Percentiles rank a stretch among this genome's conserved stretches.
Conservation (phyloP, 2,329 filamentous ascomycete species). For the Botrytis pseudocinerea region DNA sequence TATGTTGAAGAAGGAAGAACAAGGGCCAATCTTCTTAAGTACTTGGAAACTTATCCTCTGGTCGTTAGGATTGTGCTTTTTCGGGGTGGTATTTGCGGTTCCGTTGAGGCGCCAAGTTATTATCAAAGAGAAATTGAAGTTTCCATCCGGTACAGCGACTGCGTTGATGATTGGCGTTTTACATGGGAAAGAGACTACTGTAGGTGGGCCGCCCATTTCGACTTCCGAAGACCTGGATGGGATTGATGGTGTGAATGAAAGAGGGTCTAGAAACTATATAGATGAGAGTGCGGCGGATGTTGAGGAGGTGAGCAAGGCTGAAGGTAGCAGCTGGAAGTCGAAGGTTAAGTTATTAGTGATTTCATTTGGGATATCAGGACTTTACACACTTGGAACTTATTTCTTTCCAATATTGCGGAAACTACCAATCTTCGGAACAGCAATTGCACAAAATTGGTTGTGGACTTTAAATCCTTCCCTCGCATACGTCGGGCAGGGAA, state of each 20-base stretch:
- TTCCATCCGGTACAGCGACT: conserved; percentile 93
- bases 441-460: conserved; percentile 77
- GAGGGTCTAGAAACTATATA: conserved; percentile 16
- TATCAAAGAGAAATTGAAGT: conserved; percentile 86
- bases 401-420: conserved; percentile 84
- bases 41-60: conserved; percentile 81
- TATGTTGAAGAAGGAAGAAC: conserved; percentile 73
- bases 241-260: neutral
- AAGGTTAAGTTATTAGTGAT: conserved; percentile 47
- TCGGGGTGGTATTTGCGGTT: conserved; percentile 95
- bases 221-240: conserved; percentile 10
- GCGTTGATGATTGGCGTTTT: conserved; percentile 89
- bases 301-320: conserved; percentile 34
- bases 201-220: conserved; percentile 25
- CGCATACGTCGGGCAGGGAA: conserved; percentile 96
- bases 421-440: conserved; percentile 79
- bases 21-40: conserved; percentile 71
- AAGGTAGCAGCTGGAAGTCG: conserved; percentile 40
- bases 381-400: conserved; percentile 80
- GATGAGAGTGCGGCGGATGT: conserved; percentile 28
- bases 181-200: conserved; percentile 60
- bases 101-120: conserved; percentile 89
- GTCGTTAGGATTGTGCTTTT: conserved; percentile 92
- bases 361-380: conserved; percentile 59
- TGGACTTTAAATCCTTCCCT: conserved; percentile 96